Percentiles rank a stretch among this genome's conserved stretches.
phyloP scores from a whole-genome alignment of 768 basidiomycete genomes.

The Pleurotus giganteus region DNA sequence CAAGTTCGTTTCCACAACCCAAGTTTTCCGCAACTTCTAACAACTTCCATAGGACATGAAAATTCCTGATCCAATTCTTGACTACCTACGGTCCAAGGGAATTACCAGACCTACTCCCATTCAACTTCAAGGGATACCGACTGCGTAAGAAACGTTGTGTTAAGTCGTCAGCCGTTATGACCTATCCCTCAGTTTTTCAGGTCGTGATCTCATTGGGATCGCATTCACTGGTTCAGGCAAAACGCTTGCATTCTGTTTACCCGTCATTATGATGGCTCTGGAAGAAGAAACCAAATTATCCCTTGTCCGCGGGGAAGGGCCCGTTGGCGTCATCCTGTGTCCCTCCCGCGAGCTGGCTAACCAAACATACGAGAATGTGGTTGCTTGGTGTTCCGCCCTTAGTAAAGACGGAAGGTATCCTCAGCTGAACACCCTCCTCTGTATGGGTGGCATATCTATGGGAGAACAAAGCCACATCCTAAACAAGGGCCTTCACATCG shows the following conservation, averaged over 20 bases:
- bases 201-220: slow-evolving; percentile 97
- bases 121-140: slow-evolving; percentile 94
- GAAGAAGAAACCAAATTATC: slow-evolving; percentile 93
- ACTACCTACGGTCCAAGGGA: slow-evolving; percentile 80
- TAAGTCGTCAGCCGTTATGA: slow-evolving; percentile 16
- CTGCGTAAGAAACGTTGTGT: slow-evolving; percentile 60
- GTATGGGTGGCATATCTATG: slow-evolving; percentile 99
- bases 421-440: slow-evolving; percentile 81
- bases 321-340: slow-evolving; percentile 94
- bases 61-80: slow-evolving; percentile 83
- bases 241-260: slow-evolving; percentile 97
- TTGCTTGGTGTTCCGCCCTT: slow-evolving; percentile 81
- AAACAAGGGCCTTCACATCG: slow-evolving; percentile 89
- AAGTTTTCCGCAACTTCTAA: slow-evolving; percentile 9
- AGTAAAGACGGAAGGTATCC: slow-evolving; percentile 83
- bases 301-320: slow-evolving; percentile 91
- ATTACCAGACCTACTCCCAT: slow-evolving; percentile 92
- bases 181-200: slow-evolving; percentile 66
- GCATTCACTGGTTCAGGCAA: slow-evolving; percentile 99
- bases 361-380: slow-evolving; percentile 94
- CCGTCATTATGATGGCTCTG: slow-evolving; percentile 92
- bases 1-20: slow-evolving; percentile 39
- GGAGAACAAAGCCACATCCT: slow-evolving; percentile 92
- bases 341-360: slow-evolving; percentile 96
- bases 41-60: slow-evolving; percentile 85